Evolutionary conservation across 768 basidiomycete genomes (phyloP), one percentile per base, ranked within the genome.

Genomic region (Holtermannia corniformis): DNA sequence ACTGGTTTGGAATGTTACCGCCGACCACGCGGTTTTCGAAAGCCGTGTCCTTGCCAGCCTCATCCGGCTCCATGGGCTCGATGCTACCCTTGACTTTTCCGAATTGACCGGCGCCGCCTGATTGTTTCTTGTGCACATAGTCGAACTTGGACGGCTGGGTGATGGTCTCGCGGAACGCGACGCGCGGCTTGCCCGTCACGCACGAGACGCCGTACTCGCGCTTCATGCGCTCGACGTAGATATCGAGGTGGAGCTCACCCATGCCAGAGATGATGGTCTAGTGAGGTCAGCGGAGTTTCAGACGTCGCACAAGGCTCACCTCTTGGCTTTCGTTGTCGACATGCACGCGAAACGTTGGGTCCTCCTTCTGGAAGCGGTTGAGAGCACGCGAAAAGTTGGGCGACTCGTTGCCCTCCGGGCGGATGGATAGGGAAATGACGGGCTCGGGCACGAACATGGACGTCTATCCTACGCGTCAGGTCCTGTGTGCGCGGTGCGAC

Each of bases 401-500:
- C 0, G 89, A 85, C 73, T 99, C 95, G 52, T 83, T 80, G 26
- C 93, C 95, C 45, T 82, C 82, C 5, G 92, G 87, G 62, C 89
- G 90, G 71, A 99, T 82, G 0, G 93, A 80, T 22, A 99, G 81
- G 0, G 93, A 97, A 61, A 99, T 93, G 68, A 99, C 95, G 3
- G 95, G 95, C 49, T 96, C 93, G 3, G 95, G 95, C 0, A 99
- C 95, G 66, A 82, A 96, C 95, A 97, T 99, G 11, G 88, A 91
- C 0, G 89, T 90, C 92, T 96, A 58, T 3, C 27, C 12, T 24
- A 19, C 2, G 12, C 20, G 48, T 32, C 21, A 13, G 32, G 12
- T 24, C 37, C 11, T 47, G 13, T 24, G 3, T 32, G 5, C 16
- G 26, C 21, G 3, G 3, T 19, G 21, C 48, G 28, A 50, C 5